Conservation (phyloP, 176 grass and related monocot genomes). For the Cenchrus purpureus region DNA sequence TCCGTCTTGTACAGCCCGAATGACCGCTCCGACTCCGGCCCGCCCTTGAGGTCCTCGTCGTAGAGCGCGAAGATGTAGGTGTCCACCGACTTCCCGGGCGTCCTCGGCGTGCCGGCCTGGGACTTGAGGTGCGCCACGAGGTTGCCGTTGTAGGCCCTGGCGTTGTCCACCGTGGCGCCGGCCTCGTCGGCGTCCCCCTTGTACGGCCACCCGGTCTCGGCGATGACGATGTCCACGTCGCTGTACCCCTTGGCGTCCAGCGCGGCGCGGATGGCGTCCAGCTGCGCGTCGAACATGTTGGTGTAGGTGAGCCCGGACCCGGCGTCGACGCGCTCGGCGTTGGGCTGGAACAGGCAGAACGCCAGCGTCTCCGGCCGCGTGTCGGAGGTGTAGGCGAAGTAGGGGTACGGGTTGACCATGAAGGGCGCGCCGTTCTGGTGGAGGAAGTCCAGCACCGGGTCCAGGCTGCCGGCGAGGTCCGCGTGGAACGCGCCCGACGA, state of each 20-base stretch:
- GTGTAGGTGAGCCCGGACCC: conserved; percentile 76
- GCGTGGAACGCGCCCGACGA: conserved; percentile 78
- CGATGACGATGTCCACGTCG: conserved; percentile 82
- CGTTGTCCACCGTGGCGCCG: conserved; percentile 81
- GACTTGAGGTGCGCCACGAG: conserved; percentile 82
- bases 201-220: conserved; percentile 99
- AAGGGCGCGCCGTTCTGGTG: conserved; percentile 74
- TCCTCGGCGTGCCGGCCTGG: conserved; percentile 72
- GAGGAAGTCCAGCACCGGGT: conserved; percentile 84
- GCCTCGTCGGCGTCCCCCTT: conserved; percentile 68
- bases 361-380: conserved; percentile 87
- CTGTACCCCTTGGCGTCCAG: conserved; percentile 71
- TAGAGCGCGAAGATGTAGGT: conserved; percentile 98
- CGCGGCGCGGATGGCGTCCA: conserved; percentile 81
- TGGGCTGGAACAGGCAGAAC: conserved; percentile 95
- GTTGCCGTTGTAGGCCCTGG: conserved; percentile 81
- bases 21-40: conserved; percentile 76
- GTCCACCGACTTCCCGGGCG: conserved; percentile 82
- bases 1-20: conserved; percentile 83
- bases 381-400: conserved; percentile 88
- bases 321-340: conserved; percentile 77
- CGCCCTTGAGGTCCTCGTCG: conserved; percentile 97
- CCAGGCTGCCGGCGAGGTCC: conserved; percentile 56
- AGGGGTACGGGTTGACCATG: conserved; percentile 99
- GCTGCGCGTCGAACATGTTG: conserved; percentile 99